Conservation (phyloP, 148 eudicot genomes). For the Rhododendron vialii region DNA sequence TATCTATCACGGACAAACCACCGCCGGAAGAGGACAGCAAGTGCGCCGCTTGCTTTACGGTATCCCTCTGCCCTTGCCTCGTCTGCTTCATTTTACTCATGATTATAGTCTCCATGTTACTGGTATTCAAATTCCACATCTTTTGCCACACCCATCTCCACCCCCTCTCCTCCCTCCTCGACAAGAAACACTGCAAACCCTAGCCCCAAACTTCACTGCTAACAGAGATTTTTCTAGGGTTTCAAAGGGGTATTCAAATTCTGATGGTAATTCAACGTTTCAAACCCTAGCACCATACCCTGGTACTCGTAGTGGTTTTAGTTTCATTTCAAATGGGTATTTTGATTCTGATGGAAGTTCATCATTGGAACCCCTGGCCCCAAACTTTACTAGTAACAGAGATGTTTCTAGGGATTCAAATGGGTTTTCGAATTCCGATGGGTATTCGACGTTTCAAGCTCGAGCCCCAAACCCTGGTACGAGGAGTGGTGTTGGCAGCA, state of each 20-base stretch:
- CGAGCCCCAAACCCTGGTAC: neutral
- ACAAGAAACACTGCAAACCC: slow-evolving; percentile 46
- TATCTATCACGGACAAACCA: slow-evolving; percentile 19
- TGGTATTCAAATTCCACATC: slow-evolving; percentile 41
- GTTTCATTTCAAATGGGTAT: neutral
- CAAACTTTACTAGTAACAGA: neutral
- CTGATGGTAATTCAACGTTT: neutral
- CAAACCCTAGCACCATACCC: neutral
- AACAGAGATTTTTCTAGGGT: slow-evolving; percentile 15
- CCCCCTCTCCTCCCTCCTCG: slow-evolving; percentile 26
- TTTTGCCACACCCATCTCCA: slow-evolving; percentile 54
- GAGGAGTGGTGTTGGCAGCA: neutral
- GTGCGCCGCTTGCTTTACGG: slow-evolving; percentile 26
- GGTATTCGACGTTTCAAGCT: neutral
- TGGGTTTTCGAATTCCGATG: neutral
- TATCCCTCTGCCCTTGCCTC: slow-evolving; percentile 68
- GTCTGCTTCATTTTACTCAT: slow-evolving; percentile 48
- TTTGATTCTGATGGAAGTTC: neutral
- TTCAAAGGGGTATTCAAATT: neutral
- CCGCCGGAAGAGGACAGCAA: slow-evolving; percentile 12
- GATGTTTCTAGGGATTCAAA: neutral
- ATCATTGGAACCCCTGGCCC: neutral
- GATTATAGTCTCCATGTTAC: slow-evolving; percentile 27
- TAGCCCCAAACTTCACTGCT: slow-evolving; percentile 19
- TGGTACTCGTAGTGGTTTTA: neutral